Evolutionary conservation across 2,329 filamentous ascomycete species (phyloP), one percentile per base, ranked within the genome.

Genomic region (Ascochyta viciae-villosae): DNA sequence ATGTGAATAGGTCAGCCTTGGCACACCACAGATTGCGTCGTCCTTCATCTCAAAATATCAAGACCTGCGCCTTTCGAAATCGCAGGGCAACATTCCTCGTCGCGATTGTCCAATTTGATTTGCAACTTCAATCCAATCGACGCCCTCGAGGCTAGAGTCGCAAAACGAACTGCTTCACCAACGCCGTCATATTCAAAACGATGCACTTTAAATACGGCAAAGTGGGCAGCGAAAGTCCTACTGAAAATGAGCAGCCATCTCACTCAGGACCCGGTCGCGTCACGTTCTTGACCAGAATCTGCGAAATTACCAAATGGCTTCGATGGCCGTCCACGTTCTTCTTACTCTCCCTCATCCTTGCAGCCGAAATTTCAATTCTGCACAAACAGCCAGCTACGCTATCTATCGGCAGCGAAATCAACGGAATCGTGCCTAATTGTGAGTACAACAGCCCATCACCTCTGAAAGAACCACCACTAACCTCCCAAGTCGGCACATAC

Each of bases 351-450:
- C 39, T 34, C 12, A 62, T 60, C 16, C 47, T 67, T 5, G 41
- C 52, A 5, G 56, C 57, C 35, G 55, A 65, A 26, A 4, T 65
- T 1, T 60, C 57, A 3, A 61, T 65, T 6, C 33, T 67, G n/a
- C 52, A 60, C 23, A 43, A 29, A 22, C 61, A 61, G 38, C 56
- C 57, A 6, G 29, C n/a, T 6, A 23, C 27, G 10, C 19, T 41
- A 6, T 27, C 47, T 5, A 23, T 62, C 15, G 58, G 64, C 26
- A 49, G 37, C 7, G 61, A 65, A 5, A 46, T 64, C 16, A 65
- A 67, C 24, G 33, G 41, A 3, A 42, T 67, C 10, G 48, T 67
- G 6, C 64, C 64, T 1, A 13, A 33, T 3, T 65, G 62, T 62
- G 55, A 42, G 1, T 12, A 12, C 13, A 12, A 19, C 4, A 2